phyloP scores from a whole-genome alignment of 2,329 filamentous ascomycete species.

The Penicillium occitanis region DNA sequence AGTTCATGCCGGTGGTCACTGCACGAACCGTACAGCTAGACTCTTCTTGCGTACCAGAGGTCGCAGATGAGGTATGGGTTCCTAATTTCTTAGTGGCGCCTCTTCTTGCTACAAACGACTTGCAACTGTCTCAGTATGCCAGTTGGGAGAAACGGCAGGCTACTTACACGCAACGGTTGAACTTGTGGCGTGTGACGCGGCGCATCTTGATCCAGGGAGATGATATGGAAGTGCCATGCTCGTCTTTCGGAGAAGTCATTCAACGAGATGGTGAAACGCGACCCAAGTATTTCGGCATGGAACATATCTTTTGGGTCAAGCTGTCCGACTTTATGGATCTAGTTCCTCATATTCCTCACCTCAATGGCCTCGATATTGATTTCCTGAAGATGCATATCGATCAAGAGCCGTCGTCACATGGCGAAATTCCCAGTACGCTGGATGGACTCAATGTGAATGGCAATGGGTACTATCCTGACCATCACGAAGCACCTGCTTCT shows the following conservation, averaged over 20 bases:
- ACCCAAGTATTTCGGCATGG: conserved; percentile 51
- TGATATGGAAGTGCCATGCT: conserved; percentile 37
- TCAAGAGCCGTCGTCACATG: conserved; percentile 33
- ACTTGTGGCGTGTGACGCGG: conserved; percentile 50
- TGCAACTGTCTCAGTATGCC: conserved; percentile 50
- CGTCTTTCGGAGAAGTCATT: conserved; percentile 41
- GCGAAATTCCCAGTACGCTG: conserved; percentile 19
- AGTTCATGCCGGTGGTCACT: conserved; percentile 49
- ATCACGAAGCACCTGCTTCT: conserved; percentile 26
- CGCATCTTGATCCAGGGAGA: conserved; percentile 47
- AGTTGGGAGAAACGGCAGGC: conserved; percentile 48
- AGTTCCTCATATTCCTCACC: conserved; percentile 49
- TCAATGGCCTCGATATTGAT: conserved; percentile 43
- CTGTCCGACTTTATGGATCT: conserved; percentile 53
- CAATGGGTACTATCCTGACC: conserved; percentile 26
- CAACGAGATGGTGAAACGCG: conserved; percentile 45
- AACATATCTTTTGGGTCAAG: conserved; percentile 54
- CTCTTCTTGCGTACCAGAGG: conserved; percentile 35
- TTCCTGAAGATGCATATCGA: conserved; percentile 45
- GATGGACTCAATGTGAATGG: conserved; percentile 34
- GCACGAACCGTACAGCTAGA: conserved; percentile 47
- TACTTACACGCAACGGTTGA: conserved; percentile 45
- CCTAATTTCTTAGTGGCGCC: conserved; percentile 52
- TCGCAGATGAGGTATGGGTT: conserved; percentile 49
- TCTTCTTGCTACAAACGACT: conserved; percentile 50